Evolutionary conservation across 495 filamentous ascomycete genomes (phyloP), one percentile per base, ranked within the genome.

Genomic region (Letharia columbiana): DNA sequence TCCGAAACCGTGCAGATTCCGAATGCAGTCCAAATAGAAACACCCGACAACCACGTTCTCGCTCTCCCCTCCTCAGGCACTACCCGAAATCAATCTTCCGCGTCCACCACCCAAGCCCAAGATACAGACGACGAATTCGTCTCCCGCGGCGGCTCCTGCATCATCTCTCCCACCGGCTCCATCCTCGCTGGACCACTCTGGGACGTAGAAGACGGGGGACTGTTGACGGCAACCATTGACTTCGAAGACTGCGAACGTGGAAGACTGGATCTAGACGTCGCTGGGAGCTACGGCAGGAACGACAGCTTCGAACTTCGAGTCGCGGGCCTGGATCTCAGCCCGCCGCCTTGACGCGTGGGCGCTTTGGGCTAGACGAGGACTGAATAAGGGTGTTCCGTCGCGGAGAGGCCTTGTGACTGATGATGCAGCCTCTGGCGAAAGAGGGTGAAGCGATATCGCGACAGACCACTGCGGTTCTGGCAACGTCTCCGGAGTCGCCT

Each of bases 301-400:
- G 91, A 96, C 76, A 80, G 88, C 4, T 95, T 96, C 75, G 86
- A 87, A 72, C 77, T 96, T 52, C 85, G 81, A 0, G 90, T 95
- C 6, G 82, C 87, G 58, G 91, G 90, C 4, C 67, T 90, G 66
- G 88, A 92, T 73, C 71, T 96, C 66, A 83, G 81, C 68, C 90
- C 91, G 35, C 85, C 91, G 56, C 88, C 87, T 23, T 91, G 47
- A 74, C 8, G 59, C 40, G 23, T 28, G 23, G 23, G 23, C 1
- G 23, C 8, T 52, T 39, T 62, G 54, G 5, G 54, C 54, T 57
- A 57, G 17, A 1, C 11, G 33, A 57, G 33, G 54, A 57, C 7
- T 6, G 54, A 57, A 7, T 57, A 57, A 4, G 54, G 54, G 17
- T 57, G 54, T 57, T 57, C 33, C 33, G 54, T 57, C 54, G 33